Evolutionary conservation across 2,329 filamentous ascomycete species (phyloP).

Genomic region (Verticillium nonalfalfae): DNA sequence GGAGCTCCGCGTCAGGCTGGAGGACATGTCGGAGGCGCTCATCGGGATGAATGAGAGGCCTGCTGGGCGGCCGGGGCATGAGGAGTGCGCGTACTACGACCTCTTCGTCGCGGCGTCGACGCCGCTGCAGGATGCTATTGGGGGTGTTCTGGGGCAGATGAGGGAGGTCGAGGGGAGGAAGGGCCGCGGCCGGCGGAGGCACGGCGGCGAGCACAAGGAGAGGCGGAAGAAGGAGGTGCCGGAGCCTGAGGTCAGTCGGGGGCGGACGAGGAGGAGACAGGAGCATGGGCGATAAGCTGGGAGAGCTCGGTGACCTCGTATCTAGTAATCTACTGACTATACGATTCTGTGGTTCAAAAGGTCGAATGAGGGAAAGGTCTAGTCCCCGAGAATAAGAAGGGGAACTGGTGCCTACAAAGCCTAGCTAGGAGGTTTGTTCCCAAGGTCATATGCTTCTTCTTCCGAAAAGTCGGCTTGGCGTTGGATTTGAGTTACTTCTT

Average conservation of each 20-base stretch:
- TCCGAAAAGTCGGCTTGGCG: too few relatives aligned
- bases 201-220: not conserved
- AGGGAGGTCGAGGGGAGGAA: conserved; percentile 3
- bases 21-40: conserved; percentile 8
- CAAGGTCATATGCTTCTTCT: too few relatives aligned
- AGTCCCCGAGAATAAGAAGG: too few relatives aligned
- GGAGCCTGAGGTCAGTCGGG: not conserved
- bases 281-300: not conserved
- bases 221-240: not conserved
- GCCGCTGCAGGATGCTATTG: conserved; percentile 8
- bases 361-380: too few relatives aligned
- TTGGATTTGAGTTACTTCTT: too few relatives aligned
- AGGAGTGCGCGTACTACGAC: conserved; percentile 10
- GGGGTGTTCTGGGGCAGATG: conserved; percentile 5
- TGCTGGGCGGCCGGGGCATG: conserved; percentile 1
- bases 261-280: not conserved
- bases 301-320: not conserved
- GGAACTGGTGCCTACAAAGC: too few relatives aligned
- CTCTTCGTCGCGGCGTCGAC: conserved; percentile 9
- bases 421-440: too few relatives aligned
- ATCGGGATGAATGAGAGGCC: conserved; percentile 9
- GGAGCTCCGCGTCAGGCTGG: conserved; percentile 3
- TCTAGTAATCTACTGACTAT: not conserved
- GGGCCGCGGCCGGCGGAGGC: not conserved
- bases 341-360: not conserved